Base-by-base conservation (phyloP, 2,329 filamentous ascomycete genomes). In the Pseudogymnoascus sp. region DNA sequence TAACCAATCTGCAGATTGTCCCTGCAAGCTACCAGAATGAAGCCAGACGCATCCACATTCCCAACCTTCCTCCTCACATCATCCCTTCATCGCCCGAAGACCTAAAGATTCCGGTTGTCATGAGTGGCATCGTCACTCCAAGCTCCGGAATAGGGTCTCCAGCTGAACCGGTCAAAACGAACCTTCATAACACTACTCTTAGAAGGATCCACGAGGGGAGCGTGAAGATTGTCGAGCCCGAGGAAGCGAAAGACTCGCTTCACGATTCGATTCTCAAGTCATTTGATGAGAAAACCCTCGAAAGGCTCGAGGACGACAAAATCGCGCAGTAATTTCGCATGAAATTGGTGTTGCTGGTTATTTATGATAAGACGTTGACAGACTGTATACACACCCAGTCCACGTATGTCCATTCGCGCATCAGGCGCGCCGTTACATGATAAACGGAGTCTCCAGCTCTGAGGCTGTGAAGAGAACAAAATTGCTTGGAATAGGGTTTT, bases 21-120 rank as follows among this genome's bases (percentile, higher is more conserved):
- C 96, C 95, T 2, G 93, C 93, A 17, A 93, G 91, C 33, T 99
- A 99, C 77, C 95, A 97, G 78, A 99, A 99, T 73, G 89, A 95
- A 75, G 91, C 93, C 19, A 95, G 91, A 75, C 87, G 92, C 64
- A 92, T 99, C 70, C 87, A 89, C 70, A 96, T 99, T 66, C 89
- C 90, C 2, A 80, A 80, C 64, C 79, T 90, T 64, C 81, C 83
- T 11, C 65, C 65, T 11, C 81, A 83, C 60, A 86, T 92, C 61
- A 84, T 96, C 13, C 89, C 91, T 1, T 83, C 83, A 60, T 92
- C 89, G 1, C 90, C 92, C 0, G 88, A 96, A 75, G 90, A 92
- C 67, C 88, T 95, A 70, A 84, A 87, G 67, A 91, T 93, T 46
- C 89, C 89, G 0, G 88, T 92, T 10, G 85, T 89, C 21, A 80